These are phyloP conservation scores for Candida nitratophila DNA, from an alignment of 805 yeast species.

Conservation along the genomic window DNA sequence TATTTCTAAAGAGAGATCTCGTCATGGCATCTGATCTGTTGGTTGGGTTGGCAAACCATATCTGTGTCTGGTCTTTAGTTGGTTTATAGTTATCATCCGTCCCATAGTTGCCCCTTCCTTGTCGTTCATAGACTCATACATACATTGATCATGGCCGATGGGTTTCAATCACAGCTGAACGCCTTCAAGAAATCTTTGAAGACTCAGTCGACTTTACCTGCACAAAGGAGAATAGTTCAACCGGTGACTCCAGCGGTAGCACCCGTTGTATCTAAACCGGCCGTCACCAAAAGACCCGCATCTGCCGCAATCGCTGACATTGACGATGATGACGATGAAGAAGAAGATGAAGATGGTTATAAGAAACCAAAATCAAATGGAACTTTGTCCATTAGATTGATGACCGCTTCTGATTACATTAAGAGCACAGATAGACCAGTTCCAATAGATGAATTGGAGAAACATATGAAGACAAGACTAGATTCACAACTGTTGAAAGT, in stretches of 20 bases:
- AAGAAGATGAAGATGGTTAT: constrained; percentile 5
- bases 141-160: constrained; percentile 19
- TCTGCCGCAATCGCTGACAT: too few species aligned
- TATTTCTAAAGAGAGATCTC: too few species aligned
- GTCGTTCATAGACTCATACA: background rate
- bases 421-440: constrained; percentile 68
- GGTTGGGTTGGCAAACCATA: too few species aligned
- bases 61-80: too few species aligned
- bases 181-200: constrained; percentile 59
- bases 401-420: constrained; percentile 86
- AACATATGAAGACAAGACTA: constrained; percentile 57
- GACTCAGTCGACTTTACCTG: constrained; percentile 40
- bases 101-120: too few species aligned
- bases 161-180: constrained; percentile 40
- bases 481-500: constrained; percentile 60
- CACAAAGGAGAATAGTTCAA: constrained; percentile 24
- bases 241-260: background rate
- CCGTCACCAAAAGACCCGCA: background rate
- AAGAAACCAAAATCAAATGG: constrained; percentile 20
- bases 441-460: constrained; percentile 53
- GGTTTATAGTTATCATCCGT: too few species aligned
- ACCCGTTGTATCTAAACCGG: constrained; percentile 4
- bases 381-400: constrained; percentile 79
- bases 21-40: too few species aligned
- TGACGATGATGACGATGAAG: constrained; percentile 11